Conservation (phyloP, 2,329 filamentous ascomycete species). For the Phialocephala sp. region DNA sequence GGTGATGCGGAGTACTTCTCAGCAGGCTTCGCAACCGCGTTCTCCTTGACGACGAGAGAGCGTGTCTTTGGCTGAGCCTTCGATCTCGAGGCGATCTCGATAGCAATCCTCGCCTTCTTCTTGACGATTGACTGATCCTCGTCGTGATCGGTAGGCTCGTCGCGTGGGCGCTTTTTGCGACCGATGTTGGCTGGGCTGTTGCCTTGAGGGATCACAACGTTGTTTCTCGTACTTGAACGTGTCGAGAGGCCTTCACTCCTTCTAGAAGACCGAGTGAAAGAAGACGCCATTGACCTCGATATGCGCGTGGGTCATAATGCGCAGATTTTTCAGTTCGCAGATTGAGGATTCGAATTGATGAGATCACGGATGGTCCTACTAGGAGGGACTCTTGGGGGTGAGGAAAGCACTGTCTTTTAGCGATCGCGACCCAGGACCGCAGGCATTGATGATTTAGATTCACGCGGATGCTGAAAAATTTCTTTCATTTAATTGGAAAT, state of each 20-base stretch:
- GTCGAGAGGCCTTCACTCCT: constrained; percentile 53
- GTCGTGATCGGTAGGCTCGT: constrained; percentile 43
- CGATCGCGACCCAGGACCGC: constrained; percentile 10
- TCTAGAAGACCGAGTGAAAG: constrained; percentile 55
- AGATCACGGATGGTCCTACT: constrained; percentile 22
- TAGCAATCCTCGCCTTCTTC: constrained; percentile 59
- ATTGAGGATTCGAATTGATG: constrained; percentile 24
- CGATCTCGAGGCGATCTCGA: constrained; percentile 54
- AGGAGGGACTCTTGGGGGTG: constrained; percentile 15
- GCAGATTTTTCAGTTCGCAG: background rate
- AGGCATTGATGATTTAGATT: constrained; percentile 14
- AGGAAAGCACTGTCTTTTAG: constrained; percentile 11
- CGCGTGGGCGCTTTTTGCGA: constrained; percentile 29
- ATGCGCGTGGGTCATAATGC: constrained; percentile 39
- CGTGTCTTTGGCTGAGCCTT: constrained; percentile 36
- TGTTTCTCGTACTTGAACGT: constrained; percentile 40
- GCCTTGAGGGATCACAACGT: constrained; percentile 39
- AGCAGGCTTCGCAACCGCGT: constrained; percentile 21
- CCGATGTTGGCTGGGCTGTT: constrained; percentile 40
- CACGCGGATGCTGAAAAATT: constrained; percentile 10
- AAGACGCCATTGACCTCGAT: constrained; percentile 54
- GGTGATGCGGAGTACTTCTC: constrained; percentile 27
- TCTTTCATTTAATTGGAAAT: constrained; percentile 2
- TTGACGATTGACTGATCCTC: constrained; percentile 52
- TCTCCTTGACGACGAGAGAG: constrained; percentile 29